Base-by-base conservation (phyloP, 495 filamentous ascomycete genomes). In the Parmelia sp. region DNA sequence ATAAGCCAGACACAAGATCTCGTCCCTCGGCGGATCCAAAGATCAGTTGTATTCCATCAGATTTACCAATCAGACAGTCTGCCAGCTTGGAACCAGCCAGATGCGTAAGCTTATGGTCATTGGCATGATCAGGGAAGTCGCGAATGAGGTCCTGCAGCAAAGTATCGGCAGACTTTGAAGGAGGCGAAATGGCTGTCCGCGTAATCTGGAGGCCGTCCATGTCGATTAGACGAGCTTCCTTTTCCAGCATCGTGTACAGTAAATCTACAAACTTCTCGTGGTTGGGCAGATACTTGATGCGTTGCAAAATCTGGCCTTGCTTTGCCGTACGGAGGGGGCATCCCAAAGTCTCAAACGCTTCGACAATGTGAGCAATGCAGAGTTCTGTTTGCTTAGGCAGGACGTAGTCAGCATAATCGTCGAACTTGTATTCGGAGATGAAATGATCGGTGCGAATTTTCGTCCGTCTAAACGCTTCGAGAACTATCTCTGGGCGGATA, bases 261-360 rank as follows among this genome's bases (percentile, higher is more conserved):
- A 72, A 80, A 4, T 75, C 64, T 2, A 76, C 69, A 0, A 81
- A 63, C 8, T 67, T 63, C 2, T 64, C 37, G 44, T 81, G 76
- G 55, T 79, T 67, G 0, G 71, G 60, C 14, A 70, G 64, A 57
- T 74, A 71, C 0, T 61, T 17, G 19, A 82, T 73, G 3, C 72
- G 74, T 0, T 71, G 15, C 0, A 83, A 60, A n/a, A 9, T 60
- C 42, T 82, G 60, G 4, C 78, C 76, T 1, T 73, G 7, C 21
- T 42, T 61, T 1, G 78, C 75, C 0, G 66, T 65, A 0, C 69
- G 63, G 7, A 83, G 60, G 5, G 65, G 33, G 37, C 67, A 77
- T 10, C 78, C 80, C 1, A 82, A 61, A 27, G 74, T 21, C 36
- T 82, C 74, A 44, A 82, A 80, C 17, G 79, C 76, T 51, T 84